Conservation (phyloP, 1,284 basidiomycete genomes). For the Fomitopsis pinicola region DNA sequence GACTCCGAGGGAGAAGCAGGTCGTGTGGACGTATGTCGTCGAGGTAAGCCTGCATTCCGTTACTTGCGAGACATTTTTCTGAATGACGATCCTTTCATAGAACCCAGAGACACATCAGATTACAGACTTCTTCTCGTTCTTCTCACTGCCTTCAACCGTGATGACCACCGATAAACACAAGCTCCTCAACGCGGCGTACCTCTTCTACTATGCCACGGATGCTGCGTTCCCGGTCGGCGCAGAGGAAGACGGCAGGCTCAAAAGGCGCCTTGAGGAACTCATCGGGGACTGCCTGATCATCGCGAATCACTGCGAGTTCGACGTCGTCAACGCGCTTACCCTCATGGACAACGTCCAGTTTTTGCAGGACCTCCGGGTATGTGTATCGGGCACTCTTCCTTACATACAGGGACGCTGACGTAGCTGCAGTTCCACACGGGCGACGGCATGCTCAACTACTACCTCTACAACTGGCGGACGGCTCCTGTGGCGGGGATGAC, state of each 20-base stretch:
- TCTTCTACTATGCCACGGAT: constrained; percentile 88
- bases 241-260: constrained; percentile 60
- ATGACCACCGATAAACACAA: constrained; percentile 63
- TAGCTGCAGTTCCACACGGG: constrained; percentile 78
- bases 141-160: constrained; percentile 91
- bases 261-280: constrained; percentile 69
- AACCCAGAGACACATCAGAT: constrained; percentile 79
- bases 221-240: constrained; percentile 53
- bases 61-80: neutral
- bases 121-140: constrained; percentile 97
- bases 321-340: constrained; percentile 95
- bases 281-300: constrained; percentile 77
- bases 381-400: constrained; percentile 16
- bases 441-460: constrained; percentile 87
- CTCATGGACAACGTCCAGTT: constrained; percentile 91
- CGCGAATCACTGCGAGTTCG: constrained; percentile 83
- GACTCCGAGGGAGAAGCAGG: constrained; percentile 69
- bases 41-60: constrained; percentile 53
- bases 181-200: constrained; percentile 82
- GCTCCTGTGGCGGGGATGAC: constrained; percentile 67
- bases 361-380: constrained; percentile 79
- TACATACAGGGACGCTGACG: constrained; percentile 12
- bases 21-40: constrained; percentile 96
- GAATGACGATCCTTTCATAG: constrained; percentile 35
- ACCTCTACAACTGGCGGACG: constrained; percentile 94